Evolutionary conservation across 1,284 basidiomycete genomes (phyloP), one percentile per base, ranked within the genome.

Genomic region (Malassezia psittaci): DNA sequence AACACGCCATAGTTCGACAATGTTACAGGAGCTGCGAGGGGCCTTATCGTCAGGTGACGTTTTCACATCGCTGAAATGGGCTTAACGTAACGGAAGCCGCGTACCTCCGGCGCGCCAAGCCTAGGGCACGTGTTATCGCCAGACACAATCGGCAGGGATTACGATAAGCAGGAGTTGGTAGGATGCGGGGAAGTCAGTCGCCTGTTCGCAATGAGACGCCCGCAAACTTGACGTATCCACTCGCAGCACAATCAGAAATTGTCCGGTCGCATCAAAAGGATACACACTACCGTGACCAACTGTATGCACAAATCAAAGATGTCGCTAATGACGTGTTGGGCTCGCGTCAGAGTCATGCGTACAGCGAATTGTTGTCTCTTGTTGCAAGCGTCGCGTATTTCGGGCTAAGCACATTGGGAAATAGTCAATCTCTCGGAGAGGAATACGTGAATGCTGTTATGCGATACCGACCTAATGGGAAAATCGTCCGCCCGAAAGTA

Each of bases 371-470:
- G 45, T 56, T 76, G 32, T 54, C 61, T 6, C 61, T 69, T 7
- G 59, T 64, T 8, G 68, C 66, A 18, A 59, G 61, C 24, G 44
- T 75, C 9, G 66, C 67, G 0, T 76, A 76, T 61, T 75, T 73
- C 57, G 64, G 56, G 2, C 45, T 75, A 19, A 73, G 69, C 4
- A 75, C 75, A 1, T 42, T 21, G 2, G 33, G 61, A 64, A 75
- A 74, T 2, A 65, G 71, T 5, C 76, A 77, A 61, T 77, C 76
- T 11, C 64, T 77, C 8, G 76, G 76, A 1, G 76, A 77, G 52
- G 76, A 77, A 56, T 77, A 77, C 56, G 74, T 74, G 41, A 74
- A 75, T 54, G 66, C 76, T 21, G 57, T 75, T 49, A 75, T 76
- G 67, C 68, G 72, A 38, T 49, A 65, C 32, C 48, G 56, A 5